Percentiles rank a stretch among this genome's conserved stretches.
phyloP scores from a whole-genome alignment of 1,139 yeast species.

The Wickerhamomyces sp. region DNA sequence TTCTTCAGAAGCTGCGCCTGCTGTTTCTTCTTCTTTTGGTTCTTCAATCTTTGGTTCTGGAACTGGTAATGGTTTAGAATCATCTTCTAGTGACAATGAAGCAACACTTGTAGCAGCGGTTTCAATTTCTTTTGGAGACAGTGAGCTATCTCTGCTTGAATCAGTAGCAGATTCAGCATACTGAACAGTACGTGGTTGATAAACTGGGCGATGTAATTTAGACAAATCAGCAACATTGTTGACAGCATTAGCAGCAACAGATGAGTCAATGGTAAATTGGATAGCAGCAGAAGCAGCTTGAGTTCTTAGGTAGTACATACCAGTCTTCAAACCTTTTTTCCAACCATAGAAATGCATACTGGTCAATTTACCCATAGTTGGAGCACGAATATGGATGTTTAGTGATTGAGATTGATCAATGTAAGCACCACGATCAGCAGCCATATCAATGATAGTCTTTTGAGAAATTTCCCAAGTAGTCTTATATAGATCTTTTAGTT shows the following conservation, averaged over 20 bases:
- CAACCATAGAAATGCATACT: conserved; percentile 97
- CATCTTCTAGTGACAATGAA: conserved; percentile 27
- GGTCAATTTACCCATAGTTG: conserved; percentile 92
- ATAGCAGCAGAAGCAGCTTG: conserved; percentile 95
- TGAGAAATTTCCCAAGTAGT: conserved; percentile 98
- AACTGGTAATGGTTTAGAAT: conserved; percentile 23
- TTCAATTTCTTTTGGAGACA: conserved; percentile 22
- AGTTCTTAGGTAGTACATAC: conserved; percentile 94
- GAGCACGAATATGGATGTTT: conserved; percentile 79
- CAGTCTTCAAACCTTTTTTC: conserved; percentile 95
- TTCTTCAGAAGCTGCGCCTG: conserved; percentile 15
- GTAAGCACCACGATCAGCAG: conserved; percentile 90
- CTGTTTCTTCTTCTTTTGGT: conserved; percentile 10
- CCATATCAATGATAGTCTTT: conserved; percentile 83
- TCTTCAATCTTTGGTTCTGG: conserved; percentile 18
- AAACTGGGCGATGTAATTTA: conserved; percentile 51
- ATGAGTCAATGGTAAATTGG: conserved; percentile 44
- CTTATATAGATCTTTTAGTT: conserved; percentile 73
- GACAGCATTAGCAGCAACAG: conserved; percentile 46
- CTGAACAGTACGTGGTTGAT: conserved; percentile 33
- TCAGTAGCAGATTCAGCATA: conserved; percentile 23
- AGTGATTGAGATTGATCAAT: conserved; percentile 93
- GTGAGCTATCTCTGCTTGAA: conserved; percentile 21
- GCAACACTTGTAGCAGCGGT: conserved; percentile 28
- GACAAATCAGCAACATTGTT: conserved; percentile 47